Conservation (phyloP, 768 basidiomycete genomes). For the Solioccasus polychromus region DNA sequence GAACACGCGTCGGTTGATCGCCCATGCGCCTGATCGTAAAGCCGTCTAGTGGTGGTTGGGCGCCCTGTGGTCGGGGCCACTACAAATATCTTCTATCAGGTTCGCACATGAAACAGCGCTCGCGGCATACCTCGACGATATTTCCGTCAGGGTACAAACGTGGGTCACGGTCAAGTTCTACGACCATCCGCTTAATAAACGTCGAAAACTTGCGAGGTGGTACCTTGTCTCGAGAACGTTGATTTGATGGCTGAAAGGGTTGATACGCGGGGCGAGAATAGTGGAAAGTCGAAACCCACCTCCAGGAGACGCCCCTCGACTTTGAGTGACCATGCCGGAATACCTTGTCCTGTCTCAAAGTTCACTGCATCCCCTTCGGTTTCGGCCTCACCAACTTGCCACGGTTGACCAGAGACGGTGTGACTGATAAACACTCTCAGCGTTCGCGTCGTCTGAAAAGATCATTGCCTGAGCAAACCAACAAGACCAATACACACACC, state of each 20-base stretch:
- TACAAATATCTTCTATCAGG: constrained; percentile 21
- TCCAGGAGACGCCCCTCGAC: constrained; percentile 86
- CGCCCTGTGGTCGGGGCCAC: constrained; percentile 63
- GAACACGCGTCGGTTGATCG: constrained; percentile 70
- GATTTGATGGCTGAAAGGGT: constrained; percentile 49
- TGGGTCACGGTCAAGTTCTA: constrained; percentile 87
- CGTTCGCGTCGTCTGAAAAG: constrained; percentile 72
- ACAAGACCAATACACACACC: background rate
- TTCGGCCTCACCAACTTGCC: constrained; percentile 60
- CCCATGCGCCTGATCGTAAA: constrained; percentile 83
- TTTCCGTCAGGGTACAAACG: constrained; percentile 80
- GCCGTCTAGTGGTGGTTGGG: constrained; percentile 70
- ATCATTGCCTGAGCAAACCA: constrained; percentile 2
- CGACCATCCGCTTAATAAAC: constrained; percentile 75
- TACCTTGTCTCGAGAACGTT: constrained; percentile 59
- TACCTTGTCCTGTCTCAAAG: constrained; percentile 83
- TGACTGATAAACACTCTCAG: constrained; percentile 86
- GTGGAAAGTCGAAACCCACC: constrained; percentile 38
- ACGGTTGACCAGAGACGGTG: constrained; percentile 78
- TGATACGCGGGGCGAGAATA: background rate
- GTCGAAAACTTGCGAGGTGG: constrained; percentile 80
- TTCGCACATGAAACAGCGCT: background rate
- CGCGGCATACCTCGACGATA: constrained; percentile 70
- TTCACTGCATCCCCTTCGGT: constrained; percentile 39
- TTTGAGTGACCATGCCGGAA: constrained; percentile 85